Evolutionary conservation across 2,329 filamentous ascomycete genomes (phyloP).

Genomic region (Aspergillus sp.): DNA sequence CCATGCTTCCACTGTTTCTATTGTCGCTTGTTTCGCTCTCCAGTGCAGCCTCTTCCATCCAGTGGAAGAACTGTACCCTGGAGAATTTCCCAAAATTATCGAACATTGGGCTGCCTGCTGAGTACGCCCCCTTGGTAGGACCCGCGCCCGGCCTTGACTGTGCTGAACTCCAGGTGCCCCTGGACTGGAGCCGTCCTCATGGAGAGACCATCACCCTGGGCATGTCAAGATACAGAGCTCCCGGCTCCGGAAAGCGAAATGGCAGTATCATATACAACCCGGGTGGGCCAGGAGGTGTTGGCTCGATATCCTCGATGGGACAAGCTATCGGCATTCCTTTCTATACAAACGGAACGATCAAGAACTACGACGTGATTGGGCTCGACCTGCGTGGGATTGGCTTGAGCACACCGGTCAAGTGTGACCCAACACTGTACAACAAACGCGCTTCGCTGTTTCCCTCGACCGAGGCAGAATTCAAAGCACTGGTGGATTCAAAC

Average conservation of each 20-base stretch:
- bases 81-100: not conserved
- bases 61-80: not conserved
- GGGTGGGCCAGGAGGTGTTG: conserved; percentile 16
- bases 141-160: not conserved
- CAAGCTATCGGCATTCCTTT: not conserved
- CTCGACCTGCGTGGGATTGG: conserved; percentile 48
- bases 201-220: conserved; percentile 30
- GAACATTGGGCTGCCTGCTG: not conserved
- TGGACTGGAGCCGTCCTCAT: conserved; percentile 32
- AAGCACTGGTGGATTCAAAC: conserved; percentile 41
- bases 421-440: conserved; percentile 39
- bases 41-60: not conserved
- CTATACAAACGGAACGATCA: not conserved
- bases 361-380: conserved; percentile 44
- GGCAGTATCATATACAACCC: conserved; percentile 46
- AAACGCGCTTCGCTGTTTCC: conserved; percentile 39
- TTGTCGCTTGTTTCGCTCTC: not conserved
- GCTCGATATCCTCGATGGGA: not conserved
- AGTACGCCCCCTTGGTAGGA: not conserved
- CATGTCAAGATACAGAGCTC: conserved; percentile 23
- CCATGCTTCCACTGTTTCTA: not conserved
- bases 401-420: conserved; percentile 40
- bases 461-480: conserved; percentile 37
- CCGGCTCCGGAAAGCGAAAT: conserved; percentile 20
- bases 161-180: conserved; percentile 23